Conservation (phyloP, 768 basidiomycete genomes). For the Phanerochaete carnosa region DNA sequence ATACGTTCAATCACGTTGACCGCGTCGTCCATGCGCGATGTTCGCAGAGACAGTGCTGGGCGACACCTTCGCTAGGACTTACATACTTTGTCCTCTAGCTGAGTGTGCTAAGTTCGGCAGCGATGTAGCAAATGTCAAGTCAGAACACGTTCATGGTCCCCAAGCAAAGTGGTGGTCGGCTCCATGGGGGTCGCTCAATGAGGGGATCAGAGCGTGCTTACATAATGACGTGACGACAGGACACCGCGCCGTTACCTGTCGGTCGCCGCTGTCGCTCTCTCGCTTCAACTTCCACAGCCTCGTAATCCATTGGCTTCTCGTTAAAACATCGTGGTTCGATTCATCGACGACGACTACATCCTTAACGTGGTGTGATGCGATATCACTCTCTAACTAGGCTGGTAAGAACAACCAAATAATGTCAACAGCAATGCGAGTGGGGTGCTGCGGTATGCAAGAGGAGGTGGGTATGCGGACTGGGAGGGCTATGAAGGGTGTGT, state of each 20-base stretch:
- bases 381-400: constrained; percentile 4
- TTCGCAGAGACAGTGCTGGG: no score
- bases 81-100: no score
- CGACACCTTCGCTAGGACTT: no score
- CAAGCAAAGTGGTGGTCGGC: background rate
- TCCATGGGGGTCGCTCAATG: background rate
- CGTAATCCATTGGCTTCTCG: background rate
- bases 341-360: background rate
- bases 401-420: constrained; percentile 13
- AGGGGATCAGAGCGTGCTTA: background rate
- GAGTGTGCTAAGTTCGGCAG: no score
- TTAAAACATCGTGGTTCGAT: background rate
- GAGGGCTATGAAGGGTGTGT: background rate
- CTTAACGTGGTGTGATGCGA: background rate
- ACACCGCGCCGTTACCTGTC: background rate
- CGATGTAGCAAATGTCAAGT: no score
- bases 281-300: background rate
- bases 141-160: no score
- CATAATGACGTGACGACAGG: constrained; percentile 2
- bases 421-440: constrained; percentile 7
- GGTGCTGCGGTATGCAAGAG: background rate
- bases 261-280: background rate
- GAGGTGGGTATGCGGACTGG: constrained; percentile 1
- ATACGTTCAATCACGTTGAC: no score
- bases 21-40: no score